Evolutionary conservation across 305 asterid genomes (phyloP), one percentile per base, ranked within the genome.

Genomic region (Solanum hybrid): DNA sequence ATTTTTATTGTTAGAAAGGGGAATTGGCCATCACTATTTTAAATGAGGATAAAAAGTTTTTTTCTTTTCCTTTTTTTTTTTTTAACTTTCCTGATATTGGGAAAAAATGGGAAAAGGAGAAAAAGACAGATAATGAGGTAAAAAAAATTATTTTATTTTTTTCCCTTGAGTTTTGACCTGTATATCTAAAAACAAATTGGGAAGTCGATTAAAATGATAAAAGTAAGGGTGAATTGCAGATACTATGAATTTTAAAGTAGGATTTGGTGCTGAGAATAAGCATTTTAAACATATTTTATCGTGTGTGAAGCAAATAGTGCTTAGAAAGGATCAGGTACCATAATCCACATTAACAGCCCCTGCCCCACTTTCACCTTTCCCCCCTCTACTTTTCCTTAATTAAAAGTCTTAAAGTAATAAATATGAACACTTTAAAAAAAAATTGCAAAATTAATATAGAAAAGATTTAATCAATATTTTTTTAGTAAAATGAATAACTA

Each of bases 251-350:
- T 80, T 91, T 94, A 92, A 41, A 88, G 78, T 91, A 90, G 90
- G 91, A 92, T 90, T 92, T 91, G 91, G 94, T 91, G 92, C 93
- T 38, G 1, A 86, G 92, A 91, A 90, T 90, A 91, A 88, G 87
- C 90, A 90, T 84, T 89, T 89, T 79, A 79, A 79, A 79, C 32
- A 39, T 7, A 78, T 15, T 89, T 41, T 77, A 41, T 36, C 10
- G 85, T 36, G 24, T 82, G 72, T 27, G n/a, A 79, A 89, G 86
- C 88, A 89, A 93, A 93, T 84, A 45, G 89, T 82, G 86, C 41
- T 92, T 91, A 87, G 89, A 90, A 90, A 91, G 94, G 92, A 91
- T 91, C 92, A 91, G 90, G 92, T 92, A 51, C 94, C 93, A 26
- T 88, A 90, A 88, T 92, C 91, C 89, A 89, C 86, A 93, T 91